These are phyloP conservation scores for Scenedesmus sp. DNA, from an alignment of 163 green algal species.

Conservation along the genomic window DNA sequence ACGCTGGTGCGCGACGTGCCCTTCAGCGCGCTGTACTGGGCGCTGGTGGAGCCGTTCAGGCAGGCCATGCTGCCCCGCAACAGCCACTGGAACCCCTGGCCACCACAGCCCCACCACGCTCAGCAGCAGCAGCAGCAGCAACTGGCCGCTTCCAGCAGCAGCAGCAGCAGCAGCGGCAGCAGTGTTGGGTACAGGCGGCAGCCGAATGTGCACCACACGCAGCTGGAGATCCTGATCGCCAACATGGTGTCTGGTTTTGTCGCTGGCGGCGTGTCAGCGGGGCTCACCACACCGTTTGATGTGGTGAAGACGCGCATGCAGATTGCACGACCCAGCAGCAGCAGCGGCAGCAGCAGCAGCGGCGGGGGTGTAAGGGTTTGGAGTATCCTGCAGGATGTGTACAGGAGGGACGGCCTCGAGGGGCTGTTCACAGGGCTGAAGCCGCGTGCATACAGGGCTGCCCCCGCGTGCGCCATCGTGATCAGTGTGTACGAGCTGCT, in stretches of 20 bases:
- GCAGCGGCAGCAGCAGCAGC: conserved; percentile 26
- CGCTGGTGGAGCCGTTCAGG: conserved; percentile 60
- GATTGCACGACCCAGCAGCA: conserved; percentile 61
- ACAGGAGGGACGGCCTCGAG: conserved; percentile 70
- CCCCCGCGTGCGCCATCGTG: conserved; percentile 95
- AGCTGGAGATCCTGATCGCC: conserved; percentile 68
- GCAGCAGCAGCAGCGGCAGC: conserved; percentile 22
- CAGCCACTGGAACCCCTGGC: conserved; percentile 18
- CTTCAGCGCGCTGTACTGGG: conserved; percentile 97
- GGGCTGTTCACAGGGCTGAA: conserved; percentile 90
- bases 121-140: conserved; percentile 15
- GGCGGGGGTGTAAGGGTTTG: background rate
- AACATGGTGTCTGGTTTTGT: conserved; percentile 89
- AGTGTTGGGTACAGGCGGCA: background rate
- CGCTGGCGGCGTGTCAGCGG: conserved; percentile 85
- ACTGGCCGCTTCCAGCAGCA: conserved; percentile 22
- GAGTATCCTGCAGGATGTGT: conserved; percentile 69
- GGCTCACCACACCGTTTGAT: conserved; percentile 94
- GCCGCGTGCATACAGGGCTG: conserved; percentile 82
- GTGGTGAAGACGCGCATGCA: conserved; percentile 96
- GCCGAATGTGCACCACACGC: conserved; percentile 31
- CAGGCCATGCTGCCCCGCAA: conserved; percentile 53
- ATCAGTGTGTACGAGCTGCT: conserved; percentile 94
- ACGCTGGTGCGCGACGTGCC: conserved; percentile 96
- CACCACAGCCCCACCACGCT: no score